These are phyloP conservation scores for Aspergillus neotritici DNA, from an alignment of 2,329 filamentous ascomycete genomes.

Conservation along the genomic window DNA sequence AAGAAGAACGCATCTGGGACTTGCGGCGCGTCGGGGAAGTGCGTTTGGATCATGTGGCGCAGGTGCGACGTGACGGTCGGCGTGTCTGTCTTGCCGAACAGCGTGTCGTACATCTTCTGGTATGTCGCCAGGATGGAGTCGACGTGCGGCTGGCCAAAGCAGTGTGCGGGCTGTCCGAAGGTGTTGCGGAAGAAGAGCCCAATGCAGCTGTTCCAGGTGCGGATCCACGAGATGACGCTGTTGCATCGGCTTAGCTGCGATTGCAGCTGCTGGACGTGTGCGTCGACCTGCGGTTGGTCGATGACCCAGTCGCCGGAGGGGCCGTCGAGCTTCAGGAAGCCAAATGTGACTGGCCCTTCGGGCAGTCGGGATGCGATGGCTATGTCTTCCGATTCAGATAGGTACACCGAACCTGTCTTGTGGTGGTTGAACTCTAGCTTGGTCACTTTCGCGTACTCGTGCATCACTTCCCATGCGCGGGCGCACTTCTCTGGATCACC, in stretches of 20 bases:
- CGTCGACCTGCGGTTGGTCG: slow-evolving; percentile 33
- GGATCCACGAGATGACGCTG: slow-evolving; percentile 50
- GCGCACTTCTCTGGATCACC: slow-evolving; percentile 38
- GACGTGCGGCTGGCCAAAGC: slow-evolving; percentile 46
- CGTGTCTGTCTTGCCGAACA: slow-evolving; percentile 32
- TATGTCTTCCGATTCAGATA: slow-evolving; percentile 26
- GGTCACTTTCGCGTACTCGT: slow-evolving; percentile 40
- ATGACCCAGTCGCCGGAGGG: slow-evolving; percentile 34
- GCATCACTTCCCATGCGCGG: slow-evolving; percentile 41
- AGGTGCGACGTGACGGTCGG: slow-evolving; percentile 47
- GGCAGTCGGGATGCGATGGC: slow-evolving; percentile 38
- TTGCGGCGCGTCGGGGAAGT: slow-evolving; percentile 41
- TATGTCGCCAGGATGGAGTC: slow-evolving; percentile 45
- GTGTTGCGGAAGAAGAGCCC: slow-evolving; percentile 49
- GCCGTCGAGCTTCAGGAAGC: slow-evolving; percentile 42
- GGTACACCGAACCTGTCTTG: slow-evolving; percentile 48
- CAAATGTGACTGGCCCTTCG: slow-evolving; percentile 48
- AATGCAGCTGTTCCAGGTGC: slow-evolving; percentile 52
- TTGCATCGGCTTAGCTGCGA: slow-evolving; percentile 38
- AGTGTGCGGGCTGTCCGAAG: slow-evolving; percentile 47
- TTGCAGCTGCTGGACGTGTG: slow-evolving; percentile 38
- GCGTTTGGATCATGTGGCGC: slow-evolving; percentile 43
- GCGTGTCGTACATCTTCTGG: slow-evolving; percentile 40
- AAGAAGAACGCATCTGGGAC: slow-evolving; percentile 46
- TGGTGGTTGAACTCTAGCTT: slow-evolving; percentile 40